Conservation (phyloP, 192 early-diverging fungal genomes). For the Gamsiella multidivaricata region DNA sequence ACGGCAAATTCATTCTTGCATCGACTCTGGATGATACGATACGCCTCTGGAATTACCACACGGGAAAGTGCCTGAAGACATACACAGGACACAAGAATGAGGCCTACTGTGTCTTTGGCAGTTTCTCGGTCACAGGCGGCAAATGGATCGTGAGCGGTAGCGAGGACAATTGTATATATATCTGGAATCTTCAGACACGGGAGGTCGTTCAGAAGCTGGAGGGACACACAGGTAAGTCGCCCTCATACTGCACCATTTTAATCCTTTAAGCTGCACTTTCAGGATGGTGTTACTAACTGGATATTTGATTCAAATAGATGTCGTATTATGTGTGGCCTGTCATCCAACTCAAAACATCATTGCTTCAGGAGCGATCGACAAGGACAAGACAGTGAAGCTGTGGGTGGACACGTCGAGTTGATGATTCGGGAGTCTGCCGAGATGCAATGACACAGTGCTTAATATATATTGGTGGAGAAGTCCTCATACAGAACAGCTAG, state of each 20-base stretch:
- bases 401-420: constrained; percentile 69
- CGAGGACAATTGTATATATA: constrained; percentile 93
- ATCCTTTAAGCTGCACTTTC: background rate
- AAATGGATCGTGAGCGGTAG: constrained; percentile 97
- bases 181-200: constrained; percentile 97
- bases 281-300: constrained; percentile 53
- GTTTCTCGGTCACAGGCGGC: constrained; percentile 90
- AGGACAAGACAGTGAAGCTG: constrained; percentile 88
- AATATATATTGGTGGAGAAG: too few species aligned
- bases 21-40: constrained; percentile 92
- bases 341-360: constrained; percentile 96
- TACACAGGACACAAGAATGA: constrained; percentile 92
- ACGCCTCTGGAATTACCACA: constrained; percentile 93
- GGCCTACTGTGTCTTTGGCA: constrained; percentile 92
- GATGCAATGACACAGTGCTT: too few species aligned
- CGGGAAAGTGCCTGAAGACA: constrained; percentile 93
- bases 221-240: constrained; percentile 83
- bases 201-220: constrained; percentile 93
- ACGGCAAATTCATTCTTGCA: constrained; percentile 97
- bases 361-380: constrained; percentile 90
- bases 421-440: constrained; percentile 28
- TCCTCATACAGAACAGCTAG: too few species aligned
- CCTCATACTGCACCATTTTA: background rate
- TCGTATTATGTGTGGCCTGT: constrained; percentile 91
- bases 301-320: constrained; percentile 74